phyloP scores from a whole-genome alignment of 345 rosid genomes.

The Crucihimalaya himalaica region DNA sequence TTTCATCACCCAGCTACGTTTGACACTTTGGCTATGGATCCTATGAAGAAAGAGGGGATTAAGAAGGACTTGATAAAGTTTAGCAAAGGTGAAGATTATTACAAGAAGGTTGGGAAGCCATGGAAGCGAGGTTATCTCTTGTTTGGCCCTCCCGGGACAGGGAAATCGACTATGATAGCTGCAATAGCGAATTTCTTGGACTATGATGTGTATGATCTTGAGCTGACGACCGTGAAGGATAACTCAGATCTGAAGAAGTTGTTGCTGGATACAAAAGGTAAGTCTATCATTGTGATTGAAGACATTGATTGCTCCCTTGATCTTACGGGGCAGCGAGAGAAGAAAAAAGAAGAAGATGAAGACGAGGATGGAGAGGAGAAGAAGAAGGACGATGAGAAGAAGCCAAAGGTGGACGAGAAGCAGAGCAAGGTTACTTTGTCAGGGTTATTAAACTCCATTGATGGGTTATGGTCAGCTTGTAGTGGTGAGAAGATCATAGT shows the following conservation, averaged over 20 bases:
- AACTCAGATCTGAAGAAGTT: conserved; percentile 61
- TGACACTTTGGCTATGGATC: conserved; percentile 65
- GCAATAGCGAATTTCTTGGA: conserved; percentile 68
- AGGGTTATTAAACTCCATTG: conserved; percentile 52
- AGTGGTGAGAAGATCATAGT: conserved; percentile 50
- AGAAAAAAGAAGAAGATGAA: conserved; percentile 26
- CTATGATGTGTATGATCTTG: conserved; percentile 78
- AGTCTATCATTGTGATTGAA: conserved; percentile 68
- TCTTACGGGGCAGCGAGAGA: conserved; percentile 36
- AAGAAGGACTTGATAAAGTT: conserved; percentile 55
- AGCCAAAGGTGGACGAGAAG: neutral
- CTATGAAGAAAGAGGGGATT: conserved; percentile 51
- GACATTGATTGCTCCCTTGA: conserved; percentile 45
- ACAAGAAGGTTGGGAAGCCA: conserved; percentile 58
- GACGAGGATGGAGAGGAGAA: neutral
- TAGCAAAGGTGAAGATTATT: conserved; percentile 56
- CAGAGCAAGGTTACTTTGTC: conserved; percentile 52
- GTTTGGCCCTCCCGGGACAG: conserved; percentile 54
- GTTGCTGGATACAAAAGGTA: conserved; percentile 50
- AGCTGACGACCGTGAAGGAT: conserved; percentile 56
- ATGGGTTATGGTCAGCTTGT: conserved; percentile 61
- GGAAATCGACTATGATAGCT: conserved; percentile 73
- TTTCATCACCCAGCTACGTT: conserved; percentile 64
- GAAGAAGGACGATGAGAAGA: conserved; percentile 32
- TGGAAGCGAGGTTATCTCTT: conserved; percentile 68